Base-by-base conservation (phyloP, 2,329 filamentous ascomycete genomes). In the Colletotrichum tanaceti region DNA sequence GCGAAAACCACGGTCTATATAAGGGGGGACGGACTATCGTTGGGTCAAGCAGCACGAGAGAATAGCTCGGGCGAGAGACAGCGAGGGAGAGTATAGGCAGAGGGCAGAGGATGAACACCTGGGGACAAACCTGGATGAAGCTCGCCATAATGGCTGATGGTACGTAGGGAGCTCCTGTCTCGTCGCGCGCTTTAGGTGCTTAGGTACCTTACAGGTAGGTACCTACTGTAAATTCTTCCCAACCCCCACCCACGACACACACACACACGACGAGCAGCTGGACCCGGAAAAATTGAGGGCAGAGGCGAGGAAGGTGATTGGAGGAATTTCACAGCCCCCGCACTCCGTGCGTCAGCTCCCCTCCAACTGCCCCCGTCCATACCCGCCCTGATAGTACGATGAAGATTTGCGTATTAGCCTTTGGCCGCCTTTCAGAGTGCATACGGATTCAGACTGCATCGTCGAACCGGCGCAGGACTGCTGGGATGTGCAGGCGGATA, bases 201-300 rank as follows among this genome's bases (percentile, higher is more conserved):
- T 32, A 9, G 28, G 28, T 32, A 32, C 28, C 28, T 32, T 32
- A 32, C 28, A 7, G n/a, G n/a, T 32, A 32, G n/a, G n/a, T n/a
- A n/a, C n/a, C 28, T 32, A 9, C 43, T 38, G 55, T 64, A 53
- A 53, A 43, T 54, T 54, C 61, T 59, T 49, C 43, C 55, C 41
- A 55, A 55, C 49, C 35, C 44, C 49, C 24, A 24, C 24, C 4
- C 24, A 24, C 24, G 24, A 32, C 28, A 32, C 28, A 32, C 7
- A 32, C 28, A 32, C 9, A 32, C 7, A 32, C 28, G 28, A 32
- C 28, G 28, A 32, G 28, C 28, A 60, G 58, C 58, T 55, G 61
- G 61, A 28, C 67, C 76, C 76, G 78, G 77, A 79, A 75, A 72
- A 78, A 79, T 78, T 79, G 77, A 78, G 76, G 77, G 77, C 72